phyloP scores from a whole-genome alignment of 768 basidiomycete species.

The Lactarius quietus region DNA sequence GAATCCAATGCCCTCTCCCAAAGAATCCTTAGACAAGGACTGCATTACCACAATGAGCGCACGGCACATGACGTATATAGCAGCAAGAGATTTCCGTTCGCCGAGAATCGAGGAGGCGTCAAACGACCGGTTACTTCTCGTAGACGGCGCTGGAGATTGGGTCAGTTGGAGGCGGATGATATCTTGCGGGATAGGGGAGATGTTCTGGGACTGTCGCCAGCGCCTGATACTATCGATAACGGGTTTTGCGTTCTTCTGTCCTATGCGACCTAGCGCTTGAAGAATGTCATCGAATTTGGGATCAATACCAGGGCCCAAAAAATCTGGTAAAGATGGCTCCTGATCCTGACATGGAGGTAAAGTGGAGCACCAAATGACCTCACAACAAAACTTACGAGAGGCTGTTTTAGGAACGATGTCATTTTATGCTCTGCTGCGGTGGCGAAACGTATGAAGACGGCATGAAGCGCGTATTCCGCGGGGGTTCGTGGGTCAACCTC shows the following conservation, averaged over 20 bases:
- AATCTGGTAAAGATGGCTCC: conserved; percentile 61
- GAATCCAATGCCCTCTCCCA: conserved; percentile 75
- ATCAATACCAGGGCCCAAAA: conserved; percentile 72
- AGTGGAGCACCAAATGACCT: not conserved
- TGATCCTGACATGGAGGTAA: conserved; percentile 46
- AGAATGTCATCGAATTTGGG: conserved; percentile 79
- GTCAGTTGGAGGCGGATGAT: conserved; percentile 49
- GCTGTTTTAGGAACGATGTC: conserved; percentile 64
- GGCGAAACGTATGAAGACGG: conserved; percentile 84
- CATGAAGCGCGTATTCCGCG: conserved; percentile 84
- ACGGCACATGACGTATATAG: conserved; percentile 88
- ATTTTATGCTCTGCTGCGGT: conserved; percentile 77
- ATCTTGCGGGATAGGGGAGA: conserved; percentile 47
- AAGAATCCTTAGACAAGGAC: conserved; percentile 66
- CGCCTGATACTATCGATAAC: conserved; percentile 85
- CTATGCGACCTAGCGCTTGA: conserved; percentile 81
- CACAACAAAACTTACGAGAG: conserved; percentile 48
- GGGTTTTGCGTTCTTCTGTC: conserved; percentile 76
- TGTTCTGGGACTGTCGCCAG: conserved; percentile 78
- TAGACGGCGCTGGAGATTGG: conserved; percentile 34
- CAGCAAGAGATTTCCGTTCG: conserved; percentile 76
- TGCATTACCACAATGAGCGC: conserved; percentile 76
- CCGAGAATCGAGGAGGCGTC: conserved; percentile 52
- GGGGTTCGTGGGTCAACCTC: conserved; percentile 75
- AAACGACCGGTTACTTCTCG: conserved; percentile 36